Conservation (phyloP, 202 grass and related monocot genomes). For the Setaria italica region DNA sequence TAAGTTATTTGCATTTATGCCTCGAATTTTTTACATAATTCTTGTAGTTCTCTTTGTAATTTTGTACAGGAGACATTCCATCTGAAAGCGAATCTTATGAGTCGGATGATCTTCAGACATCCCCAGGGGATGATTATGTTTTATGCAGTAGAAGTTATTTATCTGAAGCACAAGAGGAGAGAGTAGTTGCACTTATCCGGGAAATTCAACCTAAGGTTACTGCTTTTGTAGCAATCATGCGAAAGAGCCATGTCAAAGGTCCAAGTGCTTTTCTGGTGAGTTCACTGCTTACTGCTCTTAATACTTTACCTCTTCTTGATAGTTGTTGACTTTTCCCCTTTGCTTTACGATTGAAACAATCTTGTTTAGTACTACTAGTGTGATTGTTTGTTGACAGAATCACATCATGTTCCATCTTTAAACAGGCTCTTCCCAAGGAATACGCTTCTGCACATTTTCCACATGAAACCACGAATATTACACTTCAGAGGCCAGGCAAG, state of each 20-base stretch:
- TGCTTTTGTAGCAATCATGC: constrained; percentile 43
- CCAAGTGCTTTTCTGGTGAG: constrained; percentile 28
- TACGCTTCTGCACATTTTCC: constrained; percentile 48
- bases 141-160: background rate
- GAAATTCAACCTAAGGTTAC: constrained; percentile 34
- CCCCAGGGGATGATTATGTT: background rate
- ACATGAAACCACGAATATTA: background rate
- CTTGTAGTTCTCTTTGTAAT: background rate
- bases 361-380: background rate
- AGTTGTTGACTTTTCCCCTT: background rate
- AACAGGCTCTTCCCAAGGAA: constrained; percentile 40
- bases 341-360: background rate
- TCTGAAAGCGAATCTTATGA: background rate
- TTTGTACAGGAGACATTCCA: background rate
- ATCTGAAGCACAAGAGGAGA: constrained; percentile 24
- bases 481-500: constrained; percentile 40
- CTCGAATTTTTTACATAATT: background rate
- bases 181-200: constrained; percentile 16
- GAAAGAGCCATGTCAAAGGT: background rate
- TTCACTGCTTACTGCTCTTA: background rate
- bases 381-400: constrained; percentile 6
- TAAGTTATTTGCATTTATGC: background rate
- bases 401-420: constrained; percentile 8
- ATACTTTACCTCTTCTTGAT: background rate
- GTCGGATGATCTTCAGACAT: background rate